Percentiles rank a stretch among this genome's conserved stretches.
Conservation (phyloP, 1,284 basidiomycete genomes). For the Heterobasidion annosum region DNA sequence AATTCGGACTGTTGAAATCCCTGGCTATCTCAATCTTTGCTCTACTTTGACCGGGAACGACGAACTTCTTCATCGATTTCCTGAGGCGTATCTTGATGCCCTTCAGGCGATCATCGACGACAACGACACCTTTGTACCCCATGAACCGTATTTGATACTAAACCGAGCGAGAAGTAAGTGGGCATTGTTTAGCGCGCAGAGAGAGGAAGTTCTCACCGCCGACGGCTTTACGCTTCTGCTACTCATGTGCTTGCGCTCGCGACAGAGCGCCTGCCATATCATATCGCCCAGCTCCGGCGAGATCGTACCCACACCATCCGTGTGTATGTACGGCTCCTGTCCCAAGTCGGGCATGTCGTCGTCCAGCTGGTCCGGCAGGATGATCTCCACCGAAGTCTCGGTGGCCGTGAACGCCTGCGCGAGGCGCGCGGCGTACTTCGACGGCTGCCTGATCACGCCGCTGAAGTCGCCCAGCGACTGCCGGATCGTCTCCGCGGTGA, state of each 20-base stretch:
- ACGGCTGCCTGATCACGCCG: constrained; percentile 46
- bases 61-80: constrained; percentile 71
- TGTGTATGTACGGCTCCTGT: constrained; percentile 36
- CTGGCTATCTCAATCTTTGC: constrained; percentile 60
- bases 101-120: constrained; percentile 48
- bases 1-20: constrained; percentile 42
- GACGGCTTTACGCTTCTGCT: constrained; percentile 32
- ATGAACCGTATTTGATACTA: constrained; percentile 68
- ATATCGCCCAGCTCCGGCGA: constrained; percentile 41
- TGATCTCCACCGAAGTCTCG: constrained; percentile 51
- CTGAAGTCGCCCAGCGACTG: constrained; percentile 53
- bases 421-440: constrained; percentile 69
- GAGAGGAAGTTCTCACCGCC: constrained; percentile 31
- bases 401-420: constrained; percentile 78
- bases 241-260: constrained; percentile 19
- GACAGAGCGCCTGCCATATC: constrained; percentile 45
- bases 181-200: background rate
- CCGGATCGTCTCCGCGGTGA: constrained; percentile 49
- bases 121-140: constrained; percentile 70
- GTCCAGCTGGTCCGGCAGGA: constrained; percentile 39
- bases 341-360: constrained; percentile 34
- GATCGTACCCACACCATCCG: constrained; percentile 72
- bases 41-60: constrained; percentile 24
- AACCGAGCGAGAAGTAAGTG: background rate
- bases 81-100: constrained; percentile 53